Evolutionary conservation across 2,329 filamentous ascomycete genomes (phyloP), one percentile per base, ranked within the genome.

Genomic region (Fusarium metavorans): DNA sequence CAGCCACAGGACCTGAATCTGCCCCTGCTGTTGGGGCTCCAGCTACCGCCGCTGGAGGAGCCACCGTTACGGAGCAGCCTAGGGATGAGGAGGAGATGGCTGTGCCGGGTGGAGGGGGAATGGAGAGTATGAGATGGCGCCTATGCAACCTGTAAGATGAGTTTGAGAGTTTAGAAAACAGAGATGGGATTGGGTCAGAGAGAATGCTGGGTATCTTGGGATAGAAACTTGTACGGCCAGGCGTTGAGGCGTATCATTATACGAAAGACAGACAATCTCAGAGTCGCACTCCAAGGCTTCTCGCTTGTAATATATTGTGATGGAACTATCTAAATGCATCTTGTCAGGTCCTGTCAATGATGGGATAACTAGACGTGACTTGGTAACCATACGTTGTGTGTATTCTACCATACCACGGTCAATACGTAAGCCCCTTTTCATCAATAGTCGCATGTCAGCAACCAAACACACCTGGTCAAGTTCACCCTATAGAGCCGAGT

Each of bases 121-220:
- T 72, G 87, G 87, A 0, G 89, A 90, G 71, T 93, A 93, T 81
- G 92, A 93, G 81, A 92, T 93, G 90, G 88, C 89, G 11, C 84
- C 85, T 43, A 78, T 78, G 68, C 56, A 71, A 41, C 64, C 75
- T 50, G 37, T 73, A 60, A 77, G 75, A 75, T 82, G 48, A 52
- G 18, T 32, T 8, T 14, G 11, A 52, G 10, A 13, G 13, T 16
- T 43, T 43, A 37, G 35, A 37, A 37, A 37, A 30, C 13, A 48
- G 39, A 48, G 8, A 67, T 25, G 43, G 52, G 23, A 23, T 25
- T 34, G 25, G 27, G 48, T 52, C 10, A 14, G 23, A 48, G 43
- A 23, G 43, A 23, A 20, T 23, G 27, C 68, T 72, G 64, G 61
- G 64, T 64, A 68, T 69, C 50, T 76, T 77, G 74, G 70, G 72